Evolutionary conservation across 345 rosid species (phyloP), one percentile per base, ranked within the genome.

Genomic region (Xanthoceras sorbifolium): DNA sequence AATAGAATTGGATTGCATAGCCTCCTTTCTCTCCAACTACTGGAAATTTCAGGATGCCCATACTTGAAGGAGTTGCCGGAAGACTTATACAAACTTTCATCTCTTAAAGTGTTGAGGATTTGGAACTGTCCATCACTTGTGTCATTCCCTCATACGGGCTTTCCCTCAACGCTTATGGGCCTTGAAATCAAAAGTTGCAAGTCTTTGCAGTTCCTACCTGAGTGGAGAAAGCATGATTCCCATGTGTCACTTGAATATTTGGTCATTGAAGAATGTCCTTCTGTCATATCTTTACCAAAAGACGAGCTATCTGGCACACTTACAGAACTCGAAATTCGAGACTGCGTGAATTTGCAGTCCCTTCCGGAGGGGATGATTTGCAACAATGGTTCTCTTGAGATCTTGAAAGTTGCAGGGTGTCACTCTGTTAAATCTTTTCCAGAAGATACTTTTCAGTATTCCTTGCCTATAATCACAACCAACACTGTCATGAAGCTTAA

Each of bases 211-310:
- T 59, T 65, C 2, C 62, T 71, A 28, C 79, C 82, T 10, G 52
- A 40, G 42, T 5, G n/a, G 66, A 29, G 62, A 26, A 22, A 59
- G 46, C 63, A 40, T 50, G 73, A 28, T n/a, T 59, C 66, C 20
- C 0, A 1, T 46, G n/a, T 32, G n/a, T 54, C 32, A 31, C 82
- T 82, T 6, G 79, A 82, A 44, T 70, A 65, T 42, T 55, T 82
- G 50, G 62, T 60, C 1, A 71, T 82, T 10, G 67, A 67, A 7
- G 68, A 65, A 36, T 82, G 85, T 46, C 23, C 82, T 59, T 72
- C 82, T 67, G 77, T 82, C 10, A 15, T 25, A 25, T 82, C 79
- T 23, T 65, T 82, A 7, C 79, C 79, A 46, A 26, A 46, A 4
- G 80, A 81, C 3, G 67, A 66, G 60, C 28, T 74, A 1, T 78